These are phyloP conservation scores for Rhododendron griersonianum DNA, from an alignment of 148 eudicot species.

Conservation along the genomic window DNA sequence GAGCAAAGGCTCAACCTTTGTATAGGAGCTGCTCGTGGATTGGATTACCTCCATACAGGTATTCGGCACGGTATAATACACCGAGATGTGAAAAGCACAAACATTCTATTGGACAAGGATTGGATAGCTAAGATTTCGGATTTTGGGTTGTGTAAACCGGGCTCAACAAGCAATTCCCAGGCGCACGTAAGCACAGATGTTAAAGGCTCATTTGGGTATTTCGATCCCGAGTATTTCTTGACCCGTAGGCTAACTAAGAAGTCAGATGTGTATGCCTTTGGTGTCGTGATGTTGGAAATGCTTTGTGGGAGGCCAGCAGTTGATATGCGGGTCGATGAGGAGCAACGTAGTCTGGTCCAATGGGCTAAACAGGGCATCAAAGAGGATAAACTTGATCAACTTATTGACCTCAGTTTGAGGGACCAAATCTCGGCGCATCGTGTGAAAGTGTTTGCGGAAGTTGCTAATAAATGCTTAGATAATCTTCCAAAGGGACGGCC, in stretches of 20 bases:
- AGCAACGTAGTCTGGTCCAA: not conserved
- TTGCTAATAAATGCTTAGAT: not conserved
- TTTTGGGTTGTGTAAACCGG: not conserved
- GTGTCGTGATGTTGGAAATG: not conserved
- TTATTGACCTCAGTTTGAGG: not conserved
- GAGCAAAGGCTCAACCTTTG: constrained; percentile 26
- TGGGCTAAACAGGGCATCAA: not conserved
- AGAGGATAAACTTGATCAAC: not conserved
- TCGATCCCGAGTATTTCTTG: not conserved
- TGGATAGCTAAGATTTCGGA: not conserved
- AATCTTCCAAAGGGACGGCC: not conserved
- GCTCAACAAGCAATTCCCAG: not conserved
- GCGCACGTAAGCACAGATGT: not conserved
- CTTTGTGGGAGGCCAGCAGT: constrained; percentile 4
- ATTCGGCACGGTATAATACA: constrained; percentile 23
- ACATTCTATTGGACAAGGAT: not conserved
- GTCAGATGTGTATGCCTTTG: not conserved
- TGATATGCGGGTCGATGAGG: not conserved
- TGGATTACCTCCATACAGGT: constrained; percentile 35
- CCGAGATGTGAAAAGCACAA: not conserved
- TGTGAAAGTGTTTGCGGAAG: not conserved
- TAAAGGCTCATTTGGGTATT: not conserved
- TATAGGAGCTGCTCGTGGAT: constrained; percentile 36
- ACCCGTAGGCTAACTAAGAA: not conserved
- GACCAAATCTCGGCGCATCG: not conserved